A percentile compares a stretch with the other conserved stretches of the same genome.
phyloP scores from a whole-genome alignment of 805 yeast species.

The Phaffomyces opuntiae region DNA sequence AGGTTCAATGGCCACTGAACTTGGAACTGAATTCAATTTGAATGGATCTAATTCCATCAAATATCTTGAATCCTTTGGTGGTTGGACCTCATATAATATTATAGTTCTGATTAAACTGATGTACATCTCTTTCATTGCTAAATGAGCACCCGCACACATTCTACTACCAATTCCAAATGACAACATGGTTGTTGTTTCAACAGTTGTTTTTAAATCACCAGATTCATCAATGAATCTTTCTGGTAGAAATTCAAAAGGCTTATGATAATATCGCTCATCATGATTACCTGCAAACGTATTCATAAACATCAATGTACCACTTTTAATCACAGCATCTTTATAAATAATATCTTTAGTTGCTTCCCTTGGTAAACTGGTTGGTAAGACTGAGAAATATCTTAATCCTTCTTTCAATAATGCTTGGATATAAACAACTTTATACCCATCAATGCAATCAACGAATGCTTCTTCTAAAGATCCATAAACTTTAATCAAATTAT shows the following conservation, averaged over 20 bases:
- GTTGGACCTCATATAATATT: slow-evolving; percentile 40
- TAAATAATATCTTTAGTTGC: slow-evolving; percentile 45
- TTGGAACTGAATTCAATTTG: slow-evolving; percentile 42
- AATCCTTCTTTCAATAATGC: slow-evolving; percentile 61
- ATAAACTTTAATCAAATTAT: slow-evolving; percentile 31
- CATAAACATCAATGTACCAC: slow-evolving; percentile 51
- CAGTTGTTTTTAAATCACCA: slow-evolving; percentile 8
- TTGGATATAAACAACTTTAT: slow-evolving; percentile 38
- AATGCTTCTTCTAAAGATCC: slow-evolving; percentile 30
- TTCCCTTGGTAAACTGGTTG: slow-evolving; percentile 57
- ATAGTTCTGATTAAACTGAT: slow-evolving; percentile 46
- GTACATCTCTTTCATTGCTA: slow-evolving; percentile 63
- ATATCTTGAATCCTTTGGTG: slow-evolving; percentile 28
- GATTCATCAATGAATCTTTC: slow-evolving; percentile 40
- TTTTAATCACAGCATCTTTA: slow-evolving; percentile 40
- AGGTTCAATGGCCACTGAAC: slow-evolving; percentile 61
- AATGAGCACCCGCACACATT: slow-evolving; percentile 61
- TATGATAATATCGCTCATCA: slow-evolving; percentile 37
- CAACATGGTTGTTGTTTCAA: slow-evolving; percentile 27
- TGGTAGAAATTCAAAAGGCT: slow-evolving; percentile 44
- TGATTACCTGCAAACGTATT: slow-evolving; percentile 69
- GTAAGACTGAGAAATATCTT: slow-evolving; percentile 57
- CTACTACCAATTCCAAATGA: slow-evolving; percentile 69
- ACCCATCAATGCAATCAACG: slow-evolving; percentile 22
- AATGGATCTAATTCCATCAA: slow-evolving; percentile 47